Base-by-base conservation (phyloP, 208 protist genomes). In the Wallacemonas sp. region DNA sequence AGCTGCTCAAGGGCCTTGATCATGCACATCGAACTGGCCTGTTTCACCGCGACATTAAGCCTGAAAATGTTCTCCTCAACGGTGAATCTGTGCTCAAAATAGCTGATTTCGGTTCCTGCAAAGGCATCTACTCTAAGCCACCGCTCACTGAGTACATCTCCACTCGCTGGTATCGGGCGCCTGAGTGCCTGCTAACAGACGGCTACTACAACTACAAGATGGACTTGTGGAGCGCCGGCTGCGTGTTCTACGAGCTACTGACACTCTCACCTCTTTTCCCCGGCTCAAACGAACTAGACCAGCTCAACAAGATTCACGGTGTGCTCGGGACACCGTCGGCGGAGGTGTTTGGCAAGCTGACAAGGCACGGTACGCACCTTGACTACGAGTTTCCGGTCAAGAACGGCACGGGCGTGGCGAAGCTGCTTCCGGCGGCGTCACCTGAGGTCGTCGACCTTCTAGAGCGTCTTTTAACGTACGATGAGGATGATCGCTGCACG, bases 21-120 rank as follows among this genome's bases (percentile, higher is more conserved):
- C 94, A 97, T 68, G 92, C 97, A 30, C 97, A 98, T 73, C 78
- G 79, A 34, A 87, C 76, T 45, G 95, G 93, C 13, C 52, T 97
- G 21, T 87, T 99, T 44, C 98, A 99, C 73, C 78, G 98, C 55
- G 97, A 99, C 58, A 79, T 99, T 63, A 99, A 99, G 69, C 98
- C 98, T n/a, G 87, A 92, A 53, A 99, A 99, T 68, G 57, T 99
- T 10, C 82, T 99, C 10, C 38, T 99, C 17, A 98, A 98, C 63
- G 53, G 53, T 5, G 87, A 92, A 29, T 77, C 81, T 0, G 36
- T 76, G n/a, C 44, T 93, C 29, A 97, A 95, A 58, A 85, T 98
- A 19, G 83, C 91, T 2, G 95, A 97, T 75, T 98, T 98, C 78
- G 95, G 95, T 12, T 92, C 93, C 1, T 93, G 87, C 66, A 82